Evolutionary conservation across 2,329 filamentous ascomycete species (phyloP), one percentile per base, ranked within the genome.

Genomic region (Aspergillus brunneoviolaceus): DNA sequence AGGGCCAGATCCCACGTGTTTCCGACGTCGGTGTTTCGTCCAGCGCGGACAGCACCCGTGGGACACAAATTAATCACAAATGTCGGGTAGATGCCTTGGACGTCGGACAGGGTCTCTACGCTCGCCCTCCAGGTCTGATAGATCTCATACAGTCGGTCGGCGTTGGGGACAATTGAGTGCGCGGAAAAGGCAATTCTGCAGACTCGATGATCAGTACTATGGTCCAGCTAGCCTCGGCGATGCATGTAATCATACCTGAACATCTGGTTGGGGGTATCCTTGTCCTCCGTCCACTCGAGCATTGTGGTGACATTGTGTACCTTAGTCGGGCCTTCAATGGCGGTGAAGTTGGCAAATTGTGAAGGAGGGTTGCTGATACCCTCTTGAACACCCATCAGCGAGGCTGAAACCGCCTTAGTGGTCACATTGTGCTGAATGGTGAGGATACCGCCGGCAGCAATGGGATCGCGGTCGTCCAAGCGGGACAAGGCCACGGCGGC

Each of bases 1-100:
- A 66, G 58, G n/a, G 67, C 68, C 1, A 77, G 65, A 19, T 73
- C 75, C 72, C 76, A 79, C 0, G 73, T 67, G 55, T 79, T 79
- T 1, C 77, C 77, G 45, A 78, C 57, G 0, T 74, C 72, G 31
- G 78, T 79, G 21, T 61, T 73, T 33, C 70, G 65, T 5, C 68
- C 74, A 0, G 77, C 70, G 0, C 66, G 66, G 1, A 64, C 59
- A 1, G 74, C 69, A 23, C 67, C 66, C 11, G 67, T 58, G 1
- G 73, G 65, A 3, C 69, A 53, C 1, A 67, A 51, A 54, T 79
- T 77, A 23, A 72, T 57, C 0, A 79, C 72, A 39, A 78, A 75
- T 0, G 76, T 78, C 1, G 77, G 75, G 19, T 69, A 69, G 2
- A 79, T 67, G 5, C 76, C 76, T 35, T 73, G 57, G 1, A 78